Conservation (phyloP, 768 basidiomycete species). For the Pisolithus tinctorius region DNA sequence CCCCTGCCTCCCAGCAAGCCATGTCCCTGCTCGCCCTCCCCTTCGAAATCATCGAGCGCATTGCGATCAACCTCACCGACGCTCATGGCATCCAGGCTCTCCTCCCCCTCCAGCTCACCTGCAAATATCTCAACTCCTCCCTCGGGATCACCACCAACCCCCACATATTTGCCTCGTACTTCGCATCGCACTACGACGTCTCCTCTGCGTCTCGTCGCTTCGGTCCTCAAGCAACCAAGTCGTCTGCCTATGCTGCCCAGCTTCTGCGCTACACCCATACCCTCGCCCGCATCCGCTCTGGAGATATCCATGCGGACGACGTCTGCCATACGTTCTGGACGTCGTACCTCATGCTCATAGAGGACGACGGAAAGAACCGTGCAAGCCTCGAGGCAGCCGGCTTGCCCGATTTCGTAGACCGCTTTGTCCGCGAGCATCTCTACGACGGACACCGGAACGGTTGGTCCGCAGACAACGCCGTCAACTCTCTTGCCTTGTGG, state of each 20-base stretch:
- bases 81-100: conserved; percentile 18
- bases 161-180: conserved; percentile 49
- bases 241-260: conserved; percentile 29
- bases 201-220: conserved; percentile 48
- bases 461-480: conserved; percentile 50
- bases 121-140: conserved; percentile 29
- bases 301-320: conserved; percentile 27
- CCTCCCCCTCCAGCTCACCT: conserved; percentile 43
- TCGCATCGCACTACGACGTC: conserved; percentile 49
- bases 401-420: conserved; percentile 39
- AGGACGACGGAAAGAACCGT: conserved; percentile 63
- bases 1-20: neutral
- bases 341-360: conserved; percentile 50
- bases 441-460: conserved; percentile 38
- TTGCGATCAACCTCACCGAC: conserved; percentile 40
- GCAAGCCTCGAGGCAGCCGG: conserved; percentile 49
- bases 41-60: conserved; percentile 41
- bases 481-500: conserved; percentile 54
- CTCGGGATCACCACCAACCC: conserved; percentile 23
- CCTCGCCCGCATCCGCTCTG: conserved; percentile 24
- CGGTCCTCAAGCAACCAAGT: conserved; percentile 32
- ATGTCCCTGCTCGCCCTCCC: conserved; percentile 24
- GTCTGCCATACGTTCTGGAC: conserved; percentile 35
- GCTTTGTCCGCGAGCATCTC: conserved; percentile 39
- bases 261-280: conserved; percentile 33